Evolutionary conservation across 371 early-diverging fungal genomes (phyloP), one percentile per base, ranked within the genome.

Genomic region (Actinomortierella wolfii): DNA sequence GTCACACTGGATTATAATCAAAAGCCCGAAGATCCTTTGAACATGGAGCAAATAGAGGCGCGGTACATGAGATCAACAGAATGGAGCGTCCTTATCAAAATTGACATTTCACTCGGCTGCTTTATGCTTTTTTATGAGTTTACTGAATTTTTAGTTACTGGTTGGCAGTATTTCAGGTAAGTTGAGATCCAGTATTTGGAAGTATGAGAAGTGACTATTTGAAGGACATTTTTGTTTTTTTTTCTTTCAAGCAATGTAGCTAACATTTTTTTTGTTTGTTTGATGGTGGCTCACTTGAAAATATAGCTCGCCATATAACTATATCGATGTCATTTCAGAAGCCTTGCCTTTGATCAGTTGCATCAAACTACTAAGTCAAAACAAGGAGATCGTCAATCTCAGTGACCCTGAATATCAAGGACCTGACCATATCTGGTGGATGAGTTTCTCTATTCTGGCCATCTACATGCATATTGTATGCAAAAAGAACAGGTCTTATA

Each of bases 401-500:
- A 21, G 28, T 26, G 54, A 17, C 6, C 8, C 0, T 8, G 25
- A 4, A 13, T 61, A 65, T 9, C 11, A 1, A 13, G 64, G 61
- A 1, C 74, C 74, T 3, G 8, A 40, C 11, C 67, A 74, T 14
- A 59, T 74, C 18, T 63, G 67, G 61, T 49, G 67, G 14, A 54
- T 74, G 64, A 64, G 74, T 51, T 74, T 67, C 41, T 54, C 61
- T 2, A 67, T 74, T 41, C 20, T 74, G 39, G 49, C 51, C 9
- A 51, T 74, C 0, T 67, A 74, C 39, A 45, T 74, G 51, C 63
- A 74, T 24, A 67, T 74, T 51, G 74, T 74, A 74, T 57, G 71
- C 40, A 9, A n/a, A n/a, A n/a, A n/a, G n/a, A n/a, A n/a, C n/a
- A n/a, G 11, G 52, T n/a, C 1, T 40, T 50, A 11, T 9, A 41